Conservation (phyloP, 352 stramenopile genomes). For the Thraustotheca clavata region DNA sequence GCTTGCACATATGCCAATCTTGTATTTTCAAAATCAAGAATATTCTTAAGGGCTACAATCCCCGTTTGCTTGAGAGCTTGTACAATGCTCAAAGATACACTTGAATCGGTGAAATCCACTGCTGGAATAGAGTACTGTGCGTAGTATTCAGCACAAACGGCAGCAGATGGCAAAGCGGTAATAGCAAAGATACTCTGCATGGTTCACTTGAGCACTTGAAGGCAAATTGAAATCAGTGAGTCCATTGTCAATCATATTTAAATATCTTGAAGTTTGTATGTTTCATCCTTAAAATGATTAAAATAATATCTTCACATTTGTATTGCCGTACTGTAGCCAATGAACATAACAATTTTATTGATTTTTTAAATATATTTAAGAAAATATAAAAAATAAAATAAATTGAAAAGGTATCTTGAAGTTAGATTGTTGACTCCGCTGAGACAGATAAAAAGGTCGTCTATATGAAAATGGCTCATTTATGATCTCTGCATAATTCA, state of each 20-base stretch:
- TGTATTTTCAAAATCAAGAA: slow-evolving; percentile 37
- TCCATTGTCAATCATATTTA: background rate
- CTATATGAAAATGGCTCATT: too few species aligned
- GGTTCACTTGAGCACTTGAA: background rate
- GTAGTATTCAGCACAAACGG: background rate
- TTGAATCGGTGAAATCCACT: background rate
- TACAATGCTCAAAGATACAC: background rate
- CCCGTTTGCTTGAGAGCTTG: slow-evolving; percentile 48
- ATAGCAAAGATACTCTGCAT: background rate
- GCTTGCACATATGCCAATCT: slow-evolving; percentile 38
- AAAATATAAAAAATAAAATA: too few species aligned
- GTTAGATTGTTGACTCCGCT: too few species aligned
- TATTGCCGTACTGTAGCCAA: too few species aligned
- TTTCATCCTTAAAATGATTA: background rate
- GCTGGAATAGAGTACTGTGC: slow-evolving; percentile 7
- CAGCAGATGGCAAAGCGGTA: background rate
- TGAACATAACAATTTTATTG: too few species aligned
- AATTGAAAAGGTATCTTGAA: too few species aligned
- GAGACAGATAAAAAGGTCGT: too few species aligned
- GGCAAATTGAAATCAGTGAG: background rate
- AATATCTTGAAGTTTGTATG: background rate
- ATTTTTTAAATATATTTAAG: too few species aligned
- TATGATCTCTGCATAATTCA: too few species aligned
- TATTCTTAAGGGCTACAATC: slow-evolving; percentile 57
- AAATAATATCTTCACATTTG: background rate